Evolutionary conservation across 1,284 basidiomycete species (phyloP), one percentile per base, ranked within the genome.

Genomic region (Leccinum fuscescens): DNA sequence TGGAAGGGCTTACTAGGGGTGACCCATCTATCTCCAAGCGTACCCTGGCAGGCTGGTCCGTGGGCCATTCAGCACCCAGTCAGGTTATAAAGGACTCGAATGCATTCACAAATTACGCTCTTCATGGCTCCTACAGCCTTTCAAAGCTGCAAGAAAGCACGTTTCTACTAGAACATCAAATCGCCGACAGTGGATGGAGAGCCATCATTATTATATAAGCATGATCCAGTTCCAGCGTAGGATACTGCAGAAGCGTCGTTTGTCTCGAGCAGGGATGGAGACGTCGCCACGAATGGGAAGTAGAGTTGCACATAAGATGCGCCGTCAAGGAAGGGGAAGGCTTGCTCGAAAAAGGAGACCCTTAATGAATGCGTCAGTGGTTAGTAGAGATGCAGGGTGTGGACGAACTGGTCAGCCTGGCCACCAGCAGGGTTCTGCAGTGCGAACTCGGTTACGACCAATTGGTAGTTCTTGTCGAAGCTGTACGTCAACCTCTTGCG

Each of bases 211-310:
- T 61, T 68, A 56, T 69, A 72, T 37, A 75, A 52, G 61, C 73
- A 76, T 6, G 62, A 75, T 48, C 63, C 68, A 22, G 64, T 76
- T 48, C 64, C 75, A 8, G 60, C 54, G 33, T 1, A 33, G 35
- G 62, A 7, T 22, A 6, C 64, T 20, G 50, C 73, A 2, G 6
- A 1, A 4, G 52, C 12, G 48, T 67, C 62, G 17, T 75, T 46
- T 12, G 12, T 33, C 39, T 55, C 11, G 37, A 72, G 55, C 50
- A 76, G 17, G 15, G 64, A 51, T 2, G 73, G 66, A 8, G 70
- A 64, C 1, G 72, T 72, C 3, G 74, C 76, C 44, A 75, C 20
- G 61, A 76, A 75, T 50, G 74, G 74, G 66, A 77, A 76, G 63
- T 76, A 77, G 44, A 77, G 69, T 2, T 58, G 14, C 12, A 76